phyloP scores from a whole-genome alignment of 2,329 filamentous ascomycete species.

The Colletotrichum sp. region DNA sequence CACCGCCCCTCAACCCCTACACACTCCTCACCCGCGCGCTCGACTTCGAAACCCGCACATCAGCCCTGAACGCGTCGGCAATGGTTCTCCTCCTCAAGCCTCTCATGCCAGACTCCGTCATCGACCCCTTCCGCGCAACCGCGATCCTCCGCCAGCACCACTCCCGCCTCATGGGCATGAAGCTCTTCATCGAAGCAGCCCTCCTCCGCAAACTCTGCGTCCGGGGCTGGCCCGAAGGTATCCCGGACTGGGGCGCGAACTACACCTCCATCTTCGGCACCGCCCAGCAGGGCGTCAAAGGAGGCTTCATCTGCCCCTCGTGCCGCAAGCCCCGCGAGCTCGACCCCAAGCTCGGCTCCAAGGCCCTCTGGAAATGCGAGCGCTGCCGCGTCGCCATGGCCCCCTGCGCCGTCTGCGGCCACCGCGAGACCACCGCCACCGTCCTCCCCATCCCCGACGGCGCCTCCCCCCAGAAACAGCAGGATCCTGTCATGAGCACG shows the following conservation, averaged over 20 bases:
- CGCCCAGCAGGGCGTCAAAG: conserved; percentile 60
- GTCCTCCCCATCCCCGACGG: conserved; percentile 28
- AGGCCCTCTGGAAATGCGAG: conserved; percentile 62
- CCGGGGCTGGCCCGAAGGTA: conserved; percentile 57
- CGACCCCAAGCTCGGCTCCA: conserved; percentile 47
- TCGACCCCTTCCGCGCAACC: conserved; percentile 60
- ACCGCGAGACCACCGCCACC: conserved; percentile 51
- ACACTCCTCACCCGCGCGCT: conserved; percentile 58
- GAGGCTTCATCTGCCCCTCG: conserved; percentile 57
- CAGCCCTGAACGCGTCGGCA: conserved; percentile 63
- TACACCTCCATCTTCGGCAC: conserved; percentile 59
- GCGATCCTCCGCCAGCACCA: conserved; percentile 66
- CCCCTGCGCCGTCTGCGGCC: conserved; percentile 64
- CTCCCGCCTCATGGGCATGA: conserved; percentile 62
- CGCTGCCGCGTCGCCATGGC: conserved; percentile 58
- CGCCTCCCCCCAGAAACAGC: background rate
- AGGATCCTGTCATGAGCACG: conserved; percentile 40
- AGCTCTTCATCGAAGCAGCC: conserved; percentile 64
- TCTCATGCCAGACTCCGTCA: conserved; percentile 57
- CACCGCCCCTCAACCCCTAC: conserved; percentile 59
- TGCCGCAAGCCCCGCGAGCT: conserved; percentile 64
- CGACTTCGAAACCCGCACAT: conserved; percentile 60
- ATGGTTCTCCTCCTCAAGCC: conserved; percentile 66
- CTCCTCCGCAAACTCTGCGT: conserved; percentile 66
- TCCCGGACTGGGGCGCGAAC: conserved; percentile 58